Percentiles rank a stretch among this genome's conserved stretches.
Evolutionary conservation across 495 filamentous ascomycete species (phyloP).

Genomic region (Penicillium pulvis): DNA sequence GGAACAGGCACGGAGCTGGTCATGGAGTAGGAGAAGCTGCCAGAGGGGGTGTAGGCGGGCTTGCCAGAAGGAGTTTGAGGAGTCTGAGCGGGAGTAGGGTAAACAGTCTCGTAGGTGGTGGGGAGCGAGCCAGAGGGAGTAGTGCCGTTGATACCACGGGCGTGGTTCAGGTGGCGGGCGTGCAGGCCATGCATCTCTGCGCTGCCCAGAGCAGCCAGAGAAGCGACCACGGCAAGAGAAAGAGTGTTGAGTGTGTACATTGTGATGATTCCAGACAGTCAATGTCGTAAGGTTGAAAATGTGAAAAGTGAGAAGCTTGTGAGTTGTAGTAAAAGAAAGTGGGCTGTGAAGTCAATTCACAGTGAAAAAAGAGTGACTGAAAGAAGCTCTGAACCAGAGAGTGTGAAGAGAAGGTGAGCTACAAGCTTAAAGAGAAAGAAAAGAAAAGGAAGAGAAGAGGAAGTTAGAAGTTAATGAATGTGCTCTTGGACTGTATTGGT

Average conservation of each 20-base stretch:
- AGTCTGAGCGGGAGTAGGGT: slow-evolving; percentile 12
- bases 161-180: slow-evolving; percentile 35
- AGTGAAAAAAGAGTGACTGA: not conserved
- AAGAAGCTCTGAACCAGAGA: slow-evolving; percentile 9
- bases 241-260: slow-evolving; percentile 52
- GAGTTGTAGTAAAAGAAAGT: slow-evolving; percentile 1
- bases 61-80: slow-evolving; percentile 11
- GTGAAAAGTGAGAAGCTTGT: slow-evolving; percentile 13
- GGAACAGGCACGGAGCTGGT: slow-evolving; percentile 11
- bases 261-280: slow-evolving; percentile 28
- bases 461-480: slow-evolving; percentile 4
- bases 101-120: slow-evolving; percentile 17
- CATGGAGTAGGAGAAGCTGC: slow-evolving; percentile 1
- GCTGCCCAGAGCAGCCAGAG: slow-evolving; percentile 48
- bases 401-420: slow-evolving; percentile 6
- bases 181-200: slow-evolving; percentile 40
- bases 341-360: slow-evolving; percentile 13
- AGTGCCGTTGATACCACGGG: slow-evolving; percentile 20
- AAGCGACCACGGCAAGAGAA: slow-evolving; percentile 49
- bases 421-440: slow-evolving; percentile 1
- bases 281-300: slow-evolving; percentile 21
- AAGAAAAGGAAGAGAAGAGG: slow-evolving; percentile 3
- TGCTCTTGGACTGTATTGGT: not conserved
- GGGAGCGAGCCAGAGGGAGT: slow-evolving; percentile 13
- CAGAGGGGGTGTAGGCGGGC: slow-evolving; percentile 5